Evolutionary conservation across 2,329 filamentous ascomycete genomes (phyloP).

Genomic region (Hymenoscyphus salicellus): DNA sequence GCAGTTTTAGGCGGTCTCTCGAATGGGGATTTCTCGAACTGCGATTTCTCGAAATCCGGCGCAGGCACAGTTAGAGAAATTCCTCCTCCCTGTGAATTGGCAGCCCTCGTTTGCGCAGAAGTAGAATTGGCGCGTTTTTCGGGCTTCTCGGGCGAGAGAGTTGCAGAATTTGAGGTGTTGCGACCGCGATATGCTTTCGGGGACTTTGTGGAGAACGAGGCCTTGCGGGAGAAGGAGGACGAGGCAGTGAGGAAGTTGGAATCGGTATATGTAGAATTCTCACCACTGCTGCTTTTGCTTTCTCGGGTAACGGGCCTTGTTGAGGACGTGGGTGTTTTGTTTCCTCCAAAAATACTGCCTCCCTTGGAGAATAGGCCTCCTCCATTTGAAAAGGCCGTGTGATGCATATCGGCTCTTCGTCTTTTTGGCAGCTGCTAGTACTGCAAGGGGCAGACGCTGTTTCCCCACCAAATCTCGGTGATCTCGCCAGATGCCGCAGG

Average conservation of each 20-base stretch:
- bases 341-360: constrained; percentile 25
- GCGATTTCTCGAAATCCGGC: constrained; percentile 10
- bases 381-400: constrained; percentile 14
- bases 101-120: constrained; percentile 18
- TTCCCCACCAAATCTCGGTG: background rate
- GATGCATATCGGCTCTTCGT: constrained; percentile 18
- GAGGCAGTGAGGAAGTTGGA: constrained; percentile 43
- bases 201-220: constrained; percentile 37
- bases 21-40: background rate
- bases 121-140: constrained; percentile 24
- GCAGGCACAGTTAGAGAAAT: background rate
- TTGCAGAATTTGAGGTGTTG: constrained; percentile 32
- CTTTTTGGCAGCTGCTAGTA: background rate
- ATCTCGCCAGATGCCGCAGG: background rate
- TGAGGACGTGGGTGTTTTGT: constrained; percentile 29
- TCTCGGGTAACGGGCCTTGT: constrained; percentile 32
- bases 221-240: constrained; percentile 46
- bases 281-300: constrained; percentile 31
- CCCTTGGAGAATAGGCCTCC: constrained; percentile 20
- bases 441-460: background rate
- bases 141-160: constrained; percentile 11
- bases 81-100: constrained; percentile 9
- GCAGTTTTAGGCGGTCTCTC: constrained; percentile 19
- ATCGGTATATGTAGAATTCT: constrained; percentile 23
- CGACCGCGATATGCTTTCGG: constrained; percentile 38